A percentile compares a stretch with the other conserved stretches of the same genome.
These are phyloP conservation scores for Clitocybe nebularis DNA, from an alignment of 1,284 basidiomycete genomes.

Conservation along the genomic window DNA sequence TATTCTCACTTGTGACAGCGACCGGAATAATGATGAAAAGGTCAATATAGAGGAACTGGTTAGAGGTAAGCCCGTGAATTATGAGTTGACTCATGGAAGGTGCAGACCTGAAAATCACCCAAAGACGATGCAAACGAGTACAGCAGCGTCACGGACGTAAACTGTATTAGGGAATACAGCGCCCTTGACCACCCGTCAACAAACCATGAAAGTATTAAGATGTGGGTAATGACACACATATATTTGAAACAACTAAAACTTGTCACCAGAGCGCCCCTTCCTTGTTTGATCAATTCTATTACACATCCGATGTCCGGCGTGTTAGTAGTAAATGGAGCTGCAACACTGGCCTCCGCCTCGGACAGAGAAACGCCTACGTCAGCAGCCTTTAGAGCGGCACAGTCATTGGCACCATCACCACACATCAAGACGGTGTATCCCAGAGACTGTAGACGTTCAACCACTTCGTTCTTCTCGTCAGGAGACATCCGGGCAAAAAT, in stretches of 20 bases:
- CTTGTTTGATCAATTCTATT: slow-evolving; percentile 94
- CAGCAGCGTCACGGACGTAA: slow-evolving; percentile 83
- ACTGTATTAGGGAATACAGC: slow-evolving; percentile 88
- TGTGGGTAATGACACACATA: slow-evolving; percentile 61
- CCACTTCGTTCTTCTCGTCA: slow-evolving; percentile 98
- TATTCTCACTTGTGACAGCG: slow-evolving; percentile 82
- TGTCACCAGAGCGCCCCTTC: slow-evolving; percentile 92
- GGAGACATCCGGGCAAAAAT: slow-evolving; percentile 99
- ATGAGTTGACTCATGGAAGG: no score
- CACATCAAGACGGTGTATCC: slow-evolving; percentile 99
- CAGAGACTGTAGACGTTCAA: slow-evolving; percentile 89
- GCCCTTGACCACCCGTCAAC: slow-evolving; percentile 50
- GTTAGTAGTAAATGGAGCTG: slow-evolving; percentile 94
- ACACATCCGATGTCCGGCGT: slow-evolving; percentile 96
- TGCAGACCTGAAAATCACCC: slow-evolving; percentile 88
- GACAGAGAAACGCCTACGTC: slow-evolving; percentile 97
- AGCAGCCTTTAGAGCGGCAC: slow-evolving; percentile 96
- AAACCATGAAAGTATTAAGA: neutral
- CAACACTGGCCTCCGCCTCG: slow-evolving; percentile 98
- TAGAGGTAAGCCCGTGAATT: no score
- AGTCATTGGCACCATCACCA: slow-evolving; percentile 98
- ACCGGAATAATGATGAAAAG: slow-evolving; percentile 97
- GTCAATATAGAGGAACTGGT: slow-evolving; percentile 94
- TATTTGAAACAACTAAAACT: slow-evolving; percentile 99
- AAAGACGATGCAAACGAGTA: slow-evolving; percentile 97